Evolutionary conservation across 805 yeast genomes (phyloP), one percentile per base, ranked within the genome.

Genomic region (Lipomyces chichibuensis): DNA sequence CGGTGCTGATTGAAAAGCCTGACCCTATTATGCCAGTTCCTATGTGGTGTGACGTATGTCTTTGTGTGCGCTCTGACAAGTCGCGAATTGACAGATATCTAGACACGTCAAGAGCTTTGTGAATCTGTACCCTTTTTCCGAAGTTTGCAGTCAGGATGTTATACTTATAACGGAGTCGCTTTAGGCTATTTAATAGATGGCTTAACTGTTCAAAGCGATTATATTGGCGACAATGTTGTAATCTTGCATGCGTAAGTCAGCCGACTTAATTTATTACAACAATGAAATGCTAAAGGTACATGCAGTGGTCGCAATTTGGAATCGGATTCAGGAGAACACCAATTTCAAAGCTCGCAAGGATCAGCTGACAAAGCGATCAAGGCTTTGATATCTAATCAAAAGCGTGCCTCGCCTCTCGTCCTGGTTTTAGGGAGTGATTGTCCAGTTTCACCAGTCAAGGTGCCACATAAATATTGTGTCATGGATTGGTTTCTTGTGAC

Each of bases 401-500:
- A 20, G 29, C 60, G 25, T 17, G 29, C 14, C 17, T 29, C 55
- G 11, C 63, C 63, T 13, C 51, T 60, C 25, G 62, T 60, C 35
- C 52, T 60, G 20, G 35, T 60, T 23, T 25, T 55, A 20, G 59
- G 63, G 23, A 53, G 54, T 20, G 27, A 60, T 23, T 23, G 49
- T 14, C 23, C 52, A 6, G 13, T 53, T 37, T 11, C 59, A 11
- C 63, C 58, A 7, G 35, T 53, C 1, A 33, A 35, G 13, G 59
- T 55, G 14, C 59, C 63, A 1, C 63, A 55, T 20, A 25, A 54
- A 29, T 60, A 60, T n/a, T 60, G 63, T 14, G 59, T 60, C n/a
- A 25, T 60, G 60, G 63, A 60, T 53, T 60, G 63, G 63, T 60
- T 52, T 33, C 6, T 60, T n/a, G 35, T 60, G 32, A 54, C 63